phyloP scores from a whole-genome alignment of 768 basidiomycete species.

The Kwoniella dendrophila region DNA sequence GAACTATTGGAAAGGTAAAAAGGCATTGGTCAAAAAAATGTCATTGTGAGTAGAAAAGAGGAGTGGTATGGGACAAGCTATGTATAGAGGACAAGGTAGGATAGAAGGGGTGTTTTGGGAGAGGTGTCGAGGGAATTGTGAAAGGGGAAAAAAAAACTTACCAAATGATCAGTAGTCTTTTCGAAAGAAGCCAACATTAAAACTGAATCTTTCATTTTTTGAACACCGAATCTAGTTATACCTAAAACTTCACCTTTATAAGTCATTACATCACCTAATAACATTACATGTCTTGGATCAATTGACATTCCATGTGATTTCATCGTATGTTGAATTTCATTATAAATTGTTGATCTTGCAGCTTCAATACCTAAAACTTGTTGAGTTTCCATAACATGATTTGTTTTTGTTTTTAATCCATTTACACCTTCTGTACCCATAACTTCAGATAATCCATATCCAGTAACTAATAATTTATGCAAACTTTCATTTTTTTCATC shows the following conservation, averaged over 20 bases:
- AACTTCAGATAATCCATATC: constrained; percentile 92
- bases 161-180: constrained; percentile 96
- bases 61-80: no score
- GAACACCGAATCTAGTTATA: constrained; percentile 97
- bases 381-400: constrained; percentile 94
- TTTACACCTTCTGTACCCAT: constrained; percentile 98
- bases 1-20: constrained; percentile 59
- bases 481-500: constrained; percentile 87
- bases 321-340: constrained; percentile 98
- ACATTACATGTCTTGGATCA: constrained; percentile 97
- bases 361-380: constrained; percentile 98
- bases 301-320: constrained; percentile 96
- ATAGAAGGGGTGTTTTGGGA: no score
- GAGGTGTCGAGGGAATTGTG: no score
- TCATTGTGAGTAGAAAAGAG: no score
- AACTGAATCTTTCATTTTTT: constrained; percentile 96
- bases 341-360: constrained; percentile 87
- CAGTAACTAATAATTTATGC: constrained; percentile 92
- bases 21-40: constrained; percentile 9
- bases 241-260: constrained; percentile 99
- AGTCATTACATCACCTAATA: constrained; percentile 96
- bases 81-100: no score
- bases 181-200: constrained; percentile 99
- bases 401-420: constrained; percentile 88
- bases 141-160: constrained; percentile 27